Conservation (phyloP, 179 eudicot species). For the Vitellaria paradoxa region DNA sequence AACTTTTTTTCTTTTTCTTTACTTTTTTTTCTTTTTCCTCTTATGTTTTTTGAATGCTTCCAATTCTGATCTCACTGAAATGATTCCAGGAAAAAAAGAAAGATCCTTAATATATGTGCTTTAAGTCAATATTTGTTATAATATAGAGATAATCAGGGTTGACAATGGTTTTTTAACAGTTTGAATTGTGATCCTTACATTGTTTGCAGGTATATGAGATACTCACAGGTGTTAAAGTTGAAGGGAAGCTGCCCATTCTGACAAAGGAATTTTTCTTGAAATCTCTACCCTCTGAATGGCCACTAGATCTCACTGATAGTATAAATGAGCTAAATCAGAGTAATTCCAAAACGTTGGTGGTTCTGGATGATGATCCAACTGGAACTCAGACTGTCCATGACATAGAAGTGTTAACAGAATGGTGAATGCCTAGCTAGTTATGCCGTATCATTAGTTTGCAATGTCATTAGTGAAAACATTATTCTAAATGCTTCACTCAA, state of each 20-base stretch:
- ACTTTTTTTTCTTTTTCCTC: neutral
- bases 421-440: conserved; percentile 41
- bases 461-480: neutral
- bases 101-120: neutral
- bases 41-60: neutral
- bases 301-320: conserved; percentile 64
- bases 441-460: neutral
- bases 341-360: conserved; percentile 72
- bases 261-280: conserved; percentile 56
- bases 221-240: conserved; percentile 90
- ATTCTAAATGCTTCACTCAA: neutral
- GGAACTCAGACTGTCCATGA: conserved; percentile 99
- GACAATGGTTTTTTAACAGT: neutral
- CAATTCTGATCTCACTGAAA: neutral
- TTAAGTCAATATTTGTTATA: neutral
- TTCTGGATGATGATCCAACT: conserved; percentile 99
- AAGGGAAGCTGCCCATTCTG: conserved; percentile 69
- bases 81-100: neutral
- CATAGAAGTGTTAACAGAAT: conserved; percentile 90
- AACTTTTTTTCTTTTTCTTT: too few species aligned
- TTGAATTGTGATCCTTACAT: conserved; percentile 12
- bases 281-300: conserved; percentile 91
- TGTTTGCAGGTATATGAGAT: conserved; percentile 79
- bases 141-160: neutral
- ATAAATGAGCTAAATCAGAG: conserved; percentile 53